These are phyloP conservation scores for Penicillium waksmanii DNA, from an alignment of 495 filamentous ascomycete species.

Conservation along the genomic window DNA sequence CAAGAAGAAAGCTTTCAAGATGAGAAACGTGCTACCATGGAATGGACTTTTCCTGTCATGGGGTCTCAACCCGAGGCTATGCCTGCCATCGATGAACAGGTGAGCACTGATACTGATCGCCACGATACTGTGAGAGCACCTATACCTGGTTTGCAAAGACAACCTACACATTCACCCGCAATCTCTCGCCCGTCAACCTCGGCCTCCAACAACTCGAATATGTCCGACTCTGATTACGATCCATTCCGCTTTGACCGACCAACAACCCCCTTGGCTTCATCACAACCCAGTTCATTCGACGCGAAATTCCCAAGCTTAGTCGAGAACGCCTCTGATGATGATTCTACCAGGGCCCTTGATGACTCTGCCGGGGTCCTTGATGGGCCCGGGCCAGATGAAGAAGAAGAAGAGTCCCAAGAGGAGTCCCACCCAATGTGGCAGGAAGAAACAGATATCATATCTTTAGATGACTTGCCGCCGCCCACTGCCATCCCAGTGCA, in stretches of 20 bases:
- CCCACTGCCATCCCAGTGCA: constrained; percentile 20
- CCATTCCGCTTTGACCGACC: constrained; percentile 52
- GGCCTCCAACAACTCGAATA: constrained; percentile 37
- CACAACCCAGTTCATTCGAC: constrained; percentile 18
- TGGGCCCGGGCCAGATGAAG: constrained; percentile 46
- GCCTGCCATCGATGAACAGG: constrained; percentile 14
- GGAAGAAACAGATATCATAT: constrained; percentile 11
- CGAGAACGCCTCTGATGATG: constrained; percentile 14
- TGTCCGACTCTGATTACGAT: constrained; percentile 49
- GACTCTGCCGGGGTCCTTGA: constrained; percentile 11
- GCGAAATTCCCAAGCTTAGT: neutral
- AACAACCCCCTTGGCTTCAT: constrained; percentile 27
- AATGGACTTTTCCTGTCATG: constrained; percentile 56
- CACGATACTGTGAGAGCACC: constrained; percentile 45
- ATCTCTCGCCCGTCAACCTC: constrained; percentile 48
- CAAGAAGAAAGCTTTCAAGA: constrained; percentile 28
- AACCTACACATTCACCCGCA: constrained; percentile 26
- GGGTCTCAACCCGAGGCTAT: neutral
- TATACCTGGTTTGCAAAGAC: constrained; percentile 22
- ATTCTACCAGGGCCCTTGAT: constrained; percentile 7
- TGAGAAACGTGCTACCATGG: constrained; percentile 44
- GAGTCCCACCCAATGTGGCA: constrained; percentile 24
- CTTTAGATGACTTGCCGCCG: constrained; percentile 16
- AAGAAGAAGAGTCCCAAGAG: constrained; percentile 15
- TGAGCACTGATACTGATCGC: constrained; percentile 29